phyloP scores from a whole-genome alignment of 2,329 filamentous ascomycete genomes.

The Pochonia chlamydosporia region DNA sequence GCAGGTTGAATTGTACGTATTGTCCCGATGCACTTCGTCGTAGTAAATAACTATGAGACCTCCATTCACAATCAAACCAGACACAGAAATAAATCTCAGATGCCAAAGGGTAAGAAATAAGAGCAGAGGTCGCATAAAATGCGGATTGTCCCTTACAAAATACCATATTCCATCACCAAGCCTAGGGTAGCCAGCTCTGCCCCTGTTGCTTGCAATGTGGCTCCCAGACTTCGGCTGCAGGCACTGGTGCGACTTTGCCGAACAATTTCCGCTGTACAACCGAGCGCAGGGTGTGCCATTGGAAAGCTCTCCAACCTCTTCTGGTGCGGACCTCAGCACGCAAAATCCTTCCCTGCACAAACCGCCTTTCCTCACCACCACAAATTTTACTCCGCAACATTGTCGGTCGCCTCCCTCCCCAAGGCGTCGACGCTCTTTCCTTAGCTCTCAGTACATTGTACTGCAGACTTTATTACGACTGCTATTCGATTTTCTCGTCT shows the following conservation, averaged over 20 bases:
- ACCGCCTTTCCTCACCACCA: conserved; percentile 12
- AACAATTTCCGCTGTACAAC: conserved; percentile 14
- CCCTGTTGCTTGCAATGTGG: too few species aligned
- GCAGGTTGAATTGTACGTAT: too few species aligned
- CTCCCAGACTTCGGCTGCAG: not conserved
- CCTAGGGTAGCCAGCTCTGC: not conserved
- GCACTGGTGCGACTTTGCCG: conserved; percentile 9
- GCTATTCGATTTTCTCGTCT: conserved; percentile 13
- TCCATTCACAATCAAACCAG: too few species aligned
- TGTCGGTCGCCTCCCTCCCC: conserved; percentile 1
- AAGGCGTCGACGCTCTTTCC: conserved; percentile 3
- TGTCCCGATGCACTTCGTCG: too few species aligned
- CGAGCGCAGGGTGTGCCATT: conserved; percentile 14
- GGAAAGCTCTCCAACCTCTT: conserved; percentile 23
- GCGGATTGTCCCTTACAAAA: too few species aligned
- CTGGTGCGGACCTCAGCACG: conserved; percentile 15
- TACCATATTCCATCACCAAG: too few species aligned
- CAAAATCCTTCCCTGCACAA: conserved; percentile 28
- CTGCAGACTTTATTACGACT: not conserved
- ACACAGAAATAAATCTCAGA: too few species aligned
- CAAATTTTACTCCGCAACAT: not conserved
- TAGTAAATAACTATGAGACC: too few species aligned
- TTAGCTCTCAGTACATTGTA: not conserved
- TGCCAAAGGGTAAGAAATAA: too few species aligned
- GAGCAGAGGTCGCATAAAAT: too few species aligned